A percentile compares a stretch with the other conserved stretches of the same genome.
Conservation (phyloP, 163 green algal species). For the Chloromonas sp. region DNA sequence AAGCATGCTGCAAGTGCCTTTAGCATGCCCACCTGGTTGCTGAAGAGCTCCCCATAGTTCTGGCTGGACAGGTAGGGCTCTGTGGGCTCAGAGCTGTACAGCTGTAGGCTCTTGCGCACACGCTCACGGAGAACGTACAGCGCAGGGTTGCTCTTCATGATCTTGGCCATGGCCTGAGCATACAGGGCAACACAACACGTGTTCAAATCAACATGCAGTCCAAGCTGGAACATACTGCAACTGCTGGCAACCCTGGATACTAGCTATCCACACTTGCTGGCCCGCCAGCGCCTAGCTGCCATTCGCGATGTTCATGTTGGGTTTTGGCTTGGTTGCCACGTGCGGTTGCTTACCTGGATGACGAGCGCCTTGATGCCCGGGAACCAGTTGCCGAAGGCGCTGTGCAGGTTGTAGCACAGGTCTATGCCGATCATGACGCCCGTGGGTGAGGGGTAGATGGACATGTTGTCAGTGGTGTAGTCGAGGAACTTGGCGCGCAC, state of each 20-base stretch:
- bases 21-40: conserved; percentile 23
- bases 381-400: conserved; percentile 98
- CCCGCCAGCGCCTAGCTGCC: no score
- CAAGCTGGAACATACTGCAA: no score
- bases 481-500: conserved; percentile 96
- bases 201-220: no score
- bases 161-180: conserved; percentile 63
- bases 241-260: no score
- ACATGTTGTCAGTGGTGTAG: conserved; percentile 99
- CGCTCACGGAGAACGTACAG: conserved; percentile 98
- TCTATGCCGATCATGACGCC: conserved; percentile 95
- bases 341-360: conserved; percentile 47
- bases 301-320: no score
- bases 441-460: conserved; percentile 96
- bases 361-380: conserved; percentile 94
- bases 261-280: no score
- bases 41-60: conserved; percentile 92
- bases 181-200: not conserved
- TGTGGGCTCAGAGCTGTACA: conserved; percentile 97
- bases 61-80: conserved; percentile 95
- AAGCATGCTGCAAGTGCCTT: no score
- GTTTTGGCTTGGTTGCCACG: no score
- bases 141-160: conserved; percentile 93
- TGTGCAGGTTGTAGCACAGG: conserved; percentile 98
- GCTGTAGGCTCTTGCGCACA: conserved; percentile 96